Evolutionary conservation across 2,329 filamentous ascomycete species (phyloP).

Genomic region (Microsporum canis): DNA sequence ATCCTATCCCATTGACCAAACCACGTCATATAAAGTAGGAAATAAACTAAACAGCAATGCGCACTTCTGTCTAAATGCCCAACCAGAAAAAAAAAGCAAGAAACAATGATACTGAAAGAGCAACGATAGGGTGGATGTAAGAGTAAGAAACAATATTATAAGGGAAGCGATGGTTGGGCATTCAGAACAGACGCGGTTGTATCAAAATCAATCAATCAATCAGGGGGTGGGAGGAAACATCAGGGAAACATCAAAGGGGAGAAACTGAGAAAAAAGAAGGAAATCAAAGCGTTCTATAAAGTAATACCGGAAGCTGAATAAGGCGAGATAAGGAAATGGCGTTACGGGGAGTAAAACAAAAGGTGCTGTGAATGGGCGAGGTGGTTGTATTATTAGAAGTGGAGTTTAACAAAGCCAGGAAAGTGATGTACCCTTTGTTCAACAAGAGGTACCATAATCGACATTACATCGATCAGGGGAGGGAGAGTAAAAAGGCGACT

Average conservation of each 20-base stretch:
- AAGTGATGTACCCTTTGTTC: neutral
- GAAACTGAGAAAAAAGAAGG: conserved; percentile 5
- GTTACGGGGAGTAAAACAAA: neutral
- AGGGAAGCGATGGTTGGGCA: conserved; percentile 21
- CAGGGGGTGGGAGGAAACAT: neutral
- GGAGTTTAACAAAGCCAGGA: neutral
- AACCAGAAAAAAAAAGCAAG: conserved; percentile 17
- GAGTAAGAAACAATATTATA: conserved; percentile 13
- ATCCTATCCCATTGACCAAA: neutral
- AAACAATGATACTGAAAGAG: conserved; percentile 8
- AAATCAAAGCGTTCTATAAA: conserved; percentile 2
- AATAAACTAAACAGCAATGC: conserved; percentile 25
- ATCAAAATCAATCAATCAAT: conserved; percentile 38
- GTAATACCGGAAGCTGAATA: neutral
- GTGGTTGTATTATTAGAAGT: neutral
- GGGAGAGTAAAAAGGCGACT: neutral
- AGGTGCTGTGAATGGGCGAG: neutral
- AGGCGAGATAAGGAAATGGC: neutral
- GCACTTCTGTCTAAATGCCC: conserved; percentile 36
- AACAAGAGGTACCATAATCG: neutral
- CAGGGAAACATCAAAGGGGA: conserved; percentile 5
- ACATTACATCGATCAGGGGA: neutral
- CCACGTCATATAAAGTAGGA: neutral
- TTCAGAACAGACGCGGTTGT: conserved; percentile 37
- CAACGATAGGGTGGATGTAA: conserved; percentile 15